Percentiles rank a stretch among this genome's conserved stretches.
Conservation (phyloP, 371 early-diverging fungal species). For the Zopfochytrium polystomum region DNA sequence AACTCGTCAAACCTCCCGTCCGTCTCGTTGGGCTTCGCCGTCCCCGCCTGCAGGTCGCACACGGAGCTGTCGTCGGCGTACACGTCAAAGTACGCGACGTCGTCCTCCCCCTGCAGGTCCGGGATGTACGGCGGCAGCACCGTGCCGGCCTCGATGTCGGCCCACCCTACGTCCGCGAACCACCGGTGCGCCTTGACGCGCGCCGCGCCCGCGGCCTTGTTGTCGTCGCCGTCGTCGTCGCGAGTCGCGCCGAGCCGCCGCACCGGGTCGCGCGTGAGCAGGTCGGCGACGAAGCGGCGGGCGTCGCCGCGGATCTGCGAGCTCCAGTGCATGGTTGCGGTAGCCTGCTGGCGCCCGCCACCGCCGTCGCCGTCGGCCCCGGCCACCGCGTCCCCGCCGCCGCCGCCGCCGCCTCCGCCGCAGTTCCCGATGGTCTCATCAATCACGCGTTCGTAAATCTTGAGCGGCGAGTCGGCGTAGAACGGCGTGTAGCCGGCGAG, state of each 20-base stretch:
- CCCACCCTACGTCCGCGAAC: conserved; percentile 88
- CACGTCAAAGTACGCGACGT: conserved; percentile 24
- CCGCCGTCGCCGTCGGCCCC: no score
- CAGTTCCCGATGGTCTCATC: conserved; percentile 59
- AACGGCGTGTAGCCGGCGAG: conserved; percentile 54
- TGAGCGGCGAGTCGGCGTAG: conserved; percentile 61
- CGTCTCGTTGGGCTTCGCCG: conserved; percentile 11
- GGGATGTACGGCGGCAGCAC: conserved; percentile 70
- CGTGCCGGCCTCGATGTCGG: conserved; percentile 71
- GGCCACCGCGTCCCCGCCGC: no score
- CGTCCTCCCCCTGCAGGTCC: conserved; percentile 18
- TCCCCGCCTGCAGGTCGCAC: conserved; percentile 17
- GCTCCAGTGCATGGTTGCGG: conserved; percentile 68
- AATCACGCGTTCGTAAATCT: conserved; percentile 72
- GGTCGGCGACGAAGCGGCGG: conserved; percentile 62
- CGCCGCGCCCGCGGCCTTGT: no score
- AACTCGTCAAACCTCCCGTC: conserved; percentile 17
- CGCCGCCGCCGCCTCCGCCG: no score
- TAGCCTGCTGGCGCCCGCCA: no score
- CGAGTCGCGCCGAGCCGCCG: conserved; percentile 47
- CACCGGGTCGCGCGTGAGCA: conserved; percentile 41
- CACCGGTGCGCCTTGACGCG: conserved; percentile 88
- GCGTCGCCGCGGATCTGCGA: conserved; percentile 60
- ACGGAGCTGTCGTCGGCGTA: conserved; percentile 25
- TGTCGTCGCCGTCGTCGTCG: conserved; percentile 79